phyloP scores from a whole-genome alignment of 768 basidiomycete genomes.

The Gautieria morchelliformis region DNA sequence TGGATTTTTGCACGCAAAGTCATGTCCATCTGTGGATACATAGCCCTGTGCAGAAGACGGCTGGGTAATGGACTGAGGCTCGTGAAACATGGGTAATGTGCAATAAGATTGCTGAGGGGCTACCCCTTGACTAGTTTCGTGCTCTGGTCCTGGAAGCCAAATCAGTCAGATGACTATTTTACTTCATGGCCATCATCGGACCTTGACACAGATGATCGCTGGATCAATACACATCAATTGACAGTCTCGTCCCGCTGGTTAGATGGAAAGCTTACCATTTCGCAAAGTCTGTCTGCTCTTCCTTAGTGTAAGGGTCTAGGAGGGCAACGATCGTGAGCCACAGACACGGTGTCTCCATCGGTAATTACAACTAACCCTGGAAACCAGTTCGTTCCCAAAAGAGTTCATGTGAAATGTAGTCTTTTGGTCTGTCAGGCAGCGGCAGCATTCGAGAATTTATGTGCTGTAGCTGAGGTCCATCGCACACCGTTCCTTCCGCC shows the following conservation, averaged over 20 bases:
- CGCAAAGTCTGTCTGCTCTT: slow-evolving; percentile 42
- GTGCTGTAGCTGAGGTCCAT: slow-evolving; percentile 37
- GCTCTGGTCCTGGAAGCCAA: slow-evolving; percentile 37
- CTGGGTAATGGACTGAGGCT: slow-evolving; percentile 20
- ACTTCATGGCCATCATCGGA: slow-evolving; percentile 11
- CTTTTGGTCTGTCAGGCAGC: slow-evolving; percentile 38
- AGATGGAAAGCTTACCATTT: slow-evolving; percentile 34
- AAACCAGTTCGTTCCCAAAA: slow-evolving; percentile 55
- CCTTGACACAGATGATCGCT: slow-evolving; percentile 47
- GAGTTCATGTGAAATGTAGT: slow-evolving; percentile 42
- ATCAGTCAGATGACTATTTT: not conserved
- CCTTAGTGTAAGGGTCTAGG: slow-evolving; percentile 50
- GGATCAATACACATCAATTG: not conserved
- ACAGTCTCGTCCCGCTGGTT: no score
- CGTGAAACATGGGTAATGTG: slow-evolving; percentile 44
- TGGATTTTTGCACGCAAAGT: slow-evolving; percentile 46
- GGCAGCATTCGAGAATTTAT: slow-evolving; percentile 33
- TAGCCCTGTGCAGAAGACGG: slow-evolving; percentile 31
- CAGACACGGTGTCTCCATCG: not conserved
- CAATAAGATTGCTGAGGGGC: slow-evolving; percentile 45
- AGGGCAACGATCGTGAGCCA: not conserved
- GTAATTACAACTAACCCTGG: slow-evolving; percentile 28
- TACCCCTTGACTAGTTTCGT: slow-evolving; percentile 27
- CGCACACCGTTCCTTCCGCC: slow-evolving; percentile 29
- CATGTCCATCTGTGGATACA: slow-evolving; percentile 47